phyloP scores from a whole-genome alignment of 306 rosid genomes.

The Cyamopsis tetragonoloba region DNA sequence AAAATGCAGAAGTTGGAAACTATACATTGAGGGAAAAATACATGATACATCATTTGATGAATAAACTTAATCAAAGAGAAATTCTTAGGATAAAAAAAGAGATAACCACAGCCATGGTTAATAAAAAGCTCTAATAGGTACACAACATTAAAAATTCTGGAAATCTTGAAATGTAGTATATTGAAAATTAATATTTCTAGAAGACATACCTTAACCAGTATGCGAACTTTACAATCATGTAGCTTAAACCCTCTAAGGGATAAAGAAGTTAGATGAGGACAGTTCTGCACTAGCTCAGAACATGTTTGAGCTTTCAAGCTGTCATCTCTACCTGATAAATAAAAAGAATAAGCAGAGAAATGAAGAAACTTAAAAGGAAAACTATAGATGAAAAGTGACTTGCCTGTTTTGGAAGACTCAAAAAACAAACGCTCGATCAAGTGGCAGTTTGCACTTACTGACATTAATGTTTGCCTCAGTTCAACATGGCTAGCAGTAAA shows the following conservation, averaged over 20 bases:
- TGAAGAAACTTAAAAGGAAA: conserved; percentile 1
- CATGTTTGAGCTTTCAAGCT: conserved; percentile 91
- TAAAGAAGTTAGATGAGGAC: conserved; percentile 81
- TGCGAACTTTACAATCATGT: conserved; percentile 87
- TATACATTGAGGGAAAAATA: neutral
- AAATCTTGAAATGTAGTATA: neutral
- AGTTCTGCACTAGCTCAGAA: conserved; percentile 55
- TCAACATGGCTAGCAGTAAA: conserved; percentile 72
- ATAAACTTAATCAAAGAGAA: neutral
- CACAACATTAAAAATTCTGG: neutral
- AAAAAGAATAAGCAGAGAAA: conserved; percentile 36
- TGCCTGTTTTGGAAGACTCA: conserved; percentile 93
- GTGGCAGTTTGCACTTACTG: conserved; percentile 81
- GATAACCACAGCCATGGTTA: neutral
- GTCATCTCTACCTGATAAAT: conserved; percentile 87
- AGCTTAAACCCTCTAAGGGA: conserved; percentile 95
- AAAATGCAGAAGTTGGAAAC: conserved; percentile 6
- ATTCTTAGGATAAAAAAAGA: neutral
- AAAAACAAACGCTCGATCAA: conserved; percentile 83
- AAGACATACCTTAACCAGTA: conserved; percentile 72
- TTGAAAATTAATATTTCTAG: neutral
- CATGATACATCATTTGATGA: neutral
- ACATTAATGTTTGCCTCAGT: conserved; percentile 83
- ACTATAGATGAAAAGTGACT: conserved; percentile 12
- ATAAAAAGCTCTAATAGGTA: neutral